Evolutionary conservation across 108 stramenopile genomes (phyloP), one percentile per base, ranked within the genome.

Genomic region (Thalassiosira profunda): DNA sequence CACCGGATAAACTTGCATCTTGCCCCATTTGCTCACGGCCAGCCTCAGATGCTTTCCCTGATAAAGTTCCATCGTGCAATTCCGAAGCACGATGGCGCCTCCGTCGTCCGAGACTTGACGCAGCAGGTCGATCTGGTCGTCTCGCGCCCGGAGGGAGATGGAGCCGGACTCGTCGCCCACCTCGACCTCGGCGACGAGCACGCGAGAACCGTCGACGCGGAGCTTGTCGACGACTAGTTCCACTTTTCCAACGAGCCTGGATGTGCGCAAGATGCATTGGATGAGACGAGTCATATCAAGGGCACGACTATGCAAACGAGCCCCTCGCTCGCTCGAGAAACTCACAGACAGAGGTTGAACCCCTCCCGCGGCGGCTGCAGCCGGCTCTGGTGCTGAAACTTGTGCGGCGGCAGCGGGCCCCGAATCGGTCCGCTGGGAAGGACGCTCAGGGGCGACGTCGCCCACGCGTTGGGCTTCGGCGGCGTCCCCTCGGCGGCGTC

Each of bases 1-100:
- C 34, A 76, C 66, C 2, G 90, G 89, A 63, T 83, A 94, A 30
- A 61, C 74, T 51, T 58, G 70, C 45, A 94, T 64, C 63, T 94
- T 94, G 14, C 93, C 93, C 93, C 93, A 94, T 61, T 94, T 94
- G n/a, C 84, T 91, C 12, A 94, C 84, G 12, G 88, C 89, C 47
- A 94, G 59, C 36, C 93, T 80, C 58, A 94, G 81, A 71, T 84
- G 80, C 55, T 76, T 85, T 24, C 89, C 89, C 64, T 85, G 89
- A 49, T 80, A 90, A 26, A 91, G 74, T 41, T 94, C 89, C n/a
- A 94, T 72, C 0, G 86, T 91, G 42, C 85, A 83, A 63, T 94
- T 94, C 54, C 93, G 67, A 38, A 94, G 42, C 3, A 94, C 93
- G 8, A 88, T 85, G 15, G 93, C 90, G 30, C 89, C 89, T 15